Conservation (phyloP, 139 green algal species). For the Trebouxia sp. region DNA sequence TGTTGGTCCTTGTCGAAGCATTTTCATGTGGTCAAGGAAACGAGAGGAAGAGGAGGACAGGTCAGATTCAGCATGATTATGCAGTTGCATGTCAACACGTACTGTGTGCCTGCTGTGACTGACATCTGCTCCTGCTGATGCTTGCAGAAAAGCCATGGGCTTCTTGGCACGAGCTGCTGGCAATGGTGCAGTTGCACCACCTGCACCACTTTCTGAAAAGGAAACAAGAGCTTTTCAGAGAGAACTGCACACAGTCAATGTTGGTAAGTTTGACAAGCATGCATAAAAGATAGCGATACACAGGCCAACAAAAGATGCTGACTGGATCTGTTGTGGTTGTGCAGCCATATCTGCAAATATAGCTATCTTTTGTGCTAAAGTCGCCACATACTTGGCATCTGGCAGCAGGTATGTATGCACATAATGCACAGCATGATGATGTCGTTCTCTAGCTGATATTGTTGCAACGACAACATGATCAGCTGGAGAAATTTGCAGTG, state of each 20-base stretch:
- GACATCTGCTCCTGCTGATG: background rate
- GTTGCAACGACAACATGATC: background rate
- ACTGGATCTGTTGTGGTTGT: background rate
- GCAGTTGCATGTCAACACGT: background rate
- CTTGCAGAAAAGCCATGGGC: background rate
- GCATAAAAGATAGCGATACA: background rate
- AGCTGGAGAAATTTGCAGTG: background rate
- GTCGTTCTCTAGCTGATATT: background rate
- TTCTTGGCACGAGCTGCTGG: constrained; percentile 61
- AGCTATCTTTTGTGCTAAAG: constrained; percentile 70
- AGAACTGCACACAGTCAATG: constrained; percentile 58
- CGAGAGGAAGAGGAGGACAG: constrained; percentile 17
- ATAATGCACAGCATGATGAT: background rate
- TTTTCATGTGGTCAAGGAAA: constrained; percentile 19
- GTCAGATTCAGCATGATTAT: background rate
- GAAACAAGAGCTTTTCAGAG: constrained; percentile 38
- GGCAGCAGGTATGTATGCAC: constrained; percentile 48
- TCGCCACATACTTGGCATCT: constrained; percentile 52
- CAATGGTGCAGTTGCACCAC: constrained; percentile 8
- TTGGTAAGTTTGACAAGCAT: constrained; percentile 36
- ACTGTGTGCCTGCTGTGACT: background rate
- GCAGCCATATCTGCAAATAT: constrained; percentile 67
- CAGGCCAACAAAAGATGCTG: background rate
- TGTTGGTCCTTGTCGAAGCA: background rate
- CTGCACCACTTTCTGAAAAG: background rate